Conservation (phyloP, 345 rosid genomes). For the Carallia brachiata region DNA sequence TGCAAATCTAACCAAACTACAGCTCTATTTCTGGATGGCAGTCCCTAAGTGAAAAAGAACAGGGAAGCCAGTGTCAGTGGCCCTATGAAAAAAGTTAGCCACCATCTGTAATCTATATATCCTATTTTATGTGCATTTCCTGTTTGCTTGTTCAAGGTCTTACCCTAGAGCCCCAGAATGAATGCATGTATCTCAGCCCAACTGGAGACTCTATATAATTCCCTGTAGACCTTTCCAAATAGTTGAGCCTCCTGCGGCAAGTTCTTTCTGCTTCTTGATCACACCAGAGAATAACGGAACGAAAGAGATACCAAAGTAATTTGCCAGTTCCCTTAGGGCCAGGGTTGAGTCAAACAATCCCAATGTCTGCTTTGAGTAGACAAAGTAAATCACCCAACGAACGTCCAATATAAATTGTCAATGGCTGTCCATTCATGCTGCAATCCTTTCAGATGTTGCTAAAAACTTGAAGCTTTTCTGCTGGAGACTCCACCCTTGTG, state of each 20-base stretch:
- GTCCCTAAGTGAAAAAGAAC: slow-evolving; percentile 6
- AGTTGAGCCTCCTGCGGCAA: not conserved
- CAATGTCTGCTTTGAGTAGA: slow-evolving; percentile 18
- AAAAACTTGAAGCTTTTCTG: slow-evolving; percentile 8
- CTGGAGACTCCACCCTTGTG: slow-evolving; percentile 10
- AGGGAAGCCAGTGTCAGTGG: slow-evolving; percentile 22
- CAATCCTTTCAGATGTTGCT: not conserved
- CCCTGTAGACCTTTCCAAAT: slow-evolving; percentile 12
- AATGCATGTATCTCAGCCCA: slow-evolving; percentile 27
- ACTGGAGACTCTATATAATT: slow-evolving; percentile 16
- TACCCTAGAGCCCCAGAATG: not conserved
- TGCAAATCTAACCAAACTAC: not conserved
- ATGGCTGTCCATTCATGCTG: not conserved
- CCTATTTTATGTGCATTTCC: slow-evolving; percentile 12
- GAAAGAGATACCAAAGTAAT: slow-evolving; percentile 11
- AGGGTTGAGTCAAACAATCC: slow-evolving; percentile 20
- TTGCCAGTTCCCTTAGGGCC: slow-evolving; percentile 13
- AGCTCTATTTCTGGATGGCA: slow-evolving; percentile 1
- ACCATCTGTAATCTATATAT: slow-evolving; percentile 17
- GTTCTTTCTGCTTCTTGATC: slow-evolving; percentile 15
- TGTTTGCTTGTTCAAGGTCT: slow-evolving; percentile 7
- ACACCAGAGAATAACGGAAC: slow-evolving; percentile 14
- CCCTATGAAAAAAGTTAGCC: slow-evolving; percentile 24
- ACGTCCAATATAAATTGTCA: slow-evolving; percentile 16
- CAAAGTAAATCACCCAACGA: slow-evolving; percentile 20